phyloP scores from a whole-genome alignment of 2,329 filamentous ascomycete genomes.

The Furcasterigmium sp. region DNA sequence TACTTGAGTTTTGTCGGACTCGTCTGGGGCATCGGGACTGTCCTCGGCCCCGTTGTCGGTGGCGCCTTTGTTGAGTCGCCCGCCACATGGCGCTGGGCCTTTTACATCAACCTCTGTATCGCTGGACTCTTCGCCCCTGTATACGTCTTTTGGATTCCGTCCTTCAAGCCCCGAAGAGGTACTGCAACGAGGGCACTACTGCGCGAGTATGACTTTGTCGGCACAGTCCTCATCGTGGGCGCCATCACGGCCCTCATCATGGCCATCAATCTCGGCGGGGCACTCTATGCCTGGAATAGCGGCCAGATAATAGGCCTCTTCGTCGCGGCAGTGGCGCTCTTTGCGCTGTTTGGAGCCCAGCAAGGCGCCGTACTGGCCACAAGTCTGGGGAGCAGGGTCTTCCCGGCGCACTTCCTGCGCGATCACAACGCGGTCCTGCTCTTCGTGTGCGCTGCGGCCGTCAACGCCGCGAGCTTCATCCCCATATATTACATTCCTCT shows the following conservation, averaged over 20 bases:
- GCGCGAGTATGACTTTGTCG: conserved; percentile 2
- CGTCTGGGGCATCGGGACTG: conserved; percentile 33
- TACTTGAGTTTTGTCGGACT: conserved; percentile 20
- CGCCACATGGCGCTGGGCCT: conserved; percentile 35
- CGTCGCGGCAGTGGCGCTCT: conserved; percentile 32
- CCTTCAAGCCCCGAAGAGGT: conserved; percentile 14
- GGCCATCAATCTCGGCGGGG: conserved; percentile 46
- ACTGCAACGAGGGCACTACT: conserved; percentile 1
- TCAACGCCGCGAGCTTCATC: conserved; percentile 18
- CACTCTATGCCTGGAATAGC: conserved; percentile 39
- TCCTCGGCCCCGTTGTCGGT: conserved; percentile 30
- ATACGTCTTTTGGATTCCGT: conserved; percentile 21
- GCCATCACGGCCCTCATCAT: conserved; percentile 37
- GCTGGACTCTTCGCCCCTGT: conserved; percentile 25
- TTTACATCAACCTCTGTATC: conserved; percentile 51
- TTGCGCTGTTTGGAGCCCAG: conserved; percentile 37
- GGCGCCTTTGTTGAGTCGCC: conserved; percentile 34
- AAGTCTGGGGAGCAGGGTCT: conserved; percentile 23
- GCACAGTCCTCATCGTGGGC: conserved; percentile 22
- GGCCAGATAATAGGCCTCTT: conserved; percentile 39
- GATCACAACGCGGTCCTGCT: conserved; percentile 31
- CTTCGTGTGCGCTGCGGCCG: conserved; percentile 21
- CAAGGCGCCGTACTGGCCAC: conserved; percentile 38
- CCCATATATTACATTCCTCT: conserved; percentile 44
- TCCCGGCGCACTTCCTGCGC: conserved; percentile 41